Base-by-base conservation (phyloP, 2,329 filamentous ascomycete species). In the Leptographium lundbergii region DNA sequence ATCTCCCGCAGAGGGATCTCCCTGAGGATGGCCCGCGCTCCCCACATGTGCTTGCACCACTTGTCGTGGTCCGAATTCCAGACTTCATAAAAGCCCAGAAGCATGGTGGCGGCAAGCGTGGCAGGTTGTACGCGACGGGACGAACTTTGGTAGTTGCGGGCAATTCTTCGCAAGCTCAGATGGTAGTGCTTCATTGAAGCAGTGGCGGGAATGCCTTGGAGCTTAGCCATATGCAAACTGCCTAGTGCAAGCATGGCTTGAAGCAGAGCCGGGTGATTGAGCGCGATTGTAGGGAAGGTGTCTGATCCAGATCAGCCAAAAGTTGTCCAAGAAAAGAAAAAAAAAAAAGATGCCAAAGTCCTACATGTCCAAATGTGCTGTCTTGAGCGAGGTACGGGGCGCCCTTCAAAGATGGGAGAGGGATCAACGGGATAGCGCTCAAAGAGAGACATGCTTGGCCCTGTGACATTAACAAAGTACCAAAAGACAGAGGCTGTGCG, bases 41-140 rank as follows among this genome's bases (percentile, higher is more conserved):
- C 94, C 54, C 89, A 83, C 45, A 97, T 76, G 72, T 97, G 94
- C 62, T 88, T 92, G 67, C 89, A 94, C 94, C 94, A 99, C 70
- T 96, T 96, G 59, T 87, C 85, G 66, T 97, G 92, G 65, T 99
- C 92, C 25, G 91, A 92, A 42, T 87, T 88, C 85, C 92, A 94
- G 22, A 96, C 89, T 70, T 97, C 94, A 67, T 95, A 97, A 69
- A 91, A 97, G 0, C 86, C 89, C 9, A 99, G 78, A 9, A 97
- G 75, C 42, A 96, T 76, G 0, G 89, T 91, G 2, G 91, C 91
- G 9, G 91, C 92, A n/a, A 97, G 75, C 0, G 91, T 96, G 1
- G 89, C 84, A 10, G 89, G 81, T 59, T 90, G 84, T 10, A 85
- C 84, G 57, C 91, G 83, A 65, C 85, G 84, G 53, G 77, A 78